Base-by-base conservation (phyloP, 768 basidiomycete genomes). In the Kwoniella botswanensis region DNA sequence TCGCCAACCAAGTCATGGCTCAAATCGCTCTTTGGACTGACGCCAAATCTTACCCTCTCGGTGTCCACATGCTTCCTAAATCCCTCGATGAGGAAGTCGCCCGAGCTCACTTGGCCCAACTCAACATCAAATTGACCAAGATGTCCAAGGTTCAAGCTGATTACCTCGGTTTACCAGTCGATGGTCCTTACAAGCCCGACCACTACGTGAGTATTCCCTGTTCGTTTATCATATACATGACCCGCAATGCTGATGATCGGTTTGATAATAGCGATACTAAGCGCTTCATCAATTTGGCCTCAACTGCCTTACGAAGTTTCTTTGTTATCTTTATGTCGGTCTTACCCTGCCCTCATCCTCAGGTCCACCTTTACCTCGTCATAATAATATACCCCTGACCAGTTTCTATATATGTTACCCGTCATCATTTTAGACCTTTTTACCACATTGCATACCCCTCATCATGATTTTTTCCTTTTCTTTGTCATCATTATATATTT, bases 71-170 rank as follows among this genome's bases (percentile, higher is more conserved):
- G 86, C 88, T 99, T 61, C 97, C 96, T 75, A 99, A 99, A 88
- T 91, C 93, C 72, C 91, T 99, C 76, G 97, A 99, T 79, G 97
- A 99, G 88, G 95, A 98, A 86, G 97, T 99, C 76, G 97, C 97
- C 55, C 93, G 95, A 76, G 94, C 97, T 62, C 97, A 99, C 85
- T 87, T 98, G 68, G 88, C 87, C 61, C 90, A 92, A 82, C 88
- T 98, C 80, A 93, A 93, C 82, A 93, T 99, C 87, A 94, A 95
- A 87, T 88, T 99, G 85, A 96, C 94, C 74, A 71, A 67, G 64
- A 76, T 85, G 76, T 79, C 83, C 67, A 46, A 87, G 13, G 88
- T 87, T 73, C 97, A 99, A 86, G 89, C 94, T 76, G 85, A 86
- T 58, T 99, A 99, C 88, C 89, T 98, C 73, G 94, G 94, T 84